Base-by-base conservation (phyloP, 2,329 filamentous ascomycete genomes). In the Fusarium solani-melongenae region DNA sequence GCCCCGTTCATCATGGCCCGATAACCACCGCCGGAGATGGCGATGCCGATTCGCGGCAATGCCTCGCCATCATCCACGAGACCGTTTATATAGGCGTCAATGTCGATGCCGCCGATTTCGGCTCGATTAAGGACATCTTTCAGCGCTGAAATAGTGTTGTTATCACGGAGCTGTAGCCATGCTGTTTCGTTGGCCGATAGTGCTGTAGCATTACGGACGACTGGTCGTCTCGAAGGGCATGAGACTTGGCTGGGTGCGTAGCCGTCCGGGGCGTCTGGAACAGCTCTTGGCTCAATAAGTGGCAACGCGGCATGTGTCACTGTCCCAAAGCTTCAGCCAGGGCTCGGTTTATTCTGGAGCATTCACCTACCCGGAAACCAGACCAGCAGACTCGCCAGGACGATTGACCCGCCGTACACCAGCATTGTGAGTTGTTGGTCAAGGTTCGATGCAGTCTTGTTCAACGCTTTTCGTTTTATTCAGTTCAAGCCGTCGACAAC, bases 21-120 rank as follows among this genome's bases (percentile, higher is more conserved):
- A 80, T 95, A 96, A 27, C 94, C 94, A 77, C 94, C 94, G 8
- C 94, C 94, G 0, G 93, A 95, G 36, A 92, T 85, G 6, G 93
- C 92, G 71, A 96, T 90, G 12, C 85, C 93, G 70, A 96, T 91
- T 72, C 83, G 84, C 11, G 85, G 85, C 22, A 84, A 75, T 20
- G 75, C 71, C 6, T 38, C 92, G 90, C 71, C 92, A 79, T 95
- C 94, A 81, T 92, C 91, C 33, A 89, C 81, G 69, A 90, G 82
- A 68, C 83, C 84, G 62, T 91, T 87, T 75, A 98, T 89, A 79
- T 94, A 98, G 1, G 83, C 78, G 4, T 83, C 84, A 4, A 90
- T 91, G 81, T 97, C 91, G 65, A 97, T 94, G 62, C 87, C 90
- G 6, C 86, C 81, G 65, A 97, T 94, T 71, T 90, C 90, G 75